Base-by-base conservation (phyloP, 805 yeast species). In the Candida coleopterorum region DNA sequence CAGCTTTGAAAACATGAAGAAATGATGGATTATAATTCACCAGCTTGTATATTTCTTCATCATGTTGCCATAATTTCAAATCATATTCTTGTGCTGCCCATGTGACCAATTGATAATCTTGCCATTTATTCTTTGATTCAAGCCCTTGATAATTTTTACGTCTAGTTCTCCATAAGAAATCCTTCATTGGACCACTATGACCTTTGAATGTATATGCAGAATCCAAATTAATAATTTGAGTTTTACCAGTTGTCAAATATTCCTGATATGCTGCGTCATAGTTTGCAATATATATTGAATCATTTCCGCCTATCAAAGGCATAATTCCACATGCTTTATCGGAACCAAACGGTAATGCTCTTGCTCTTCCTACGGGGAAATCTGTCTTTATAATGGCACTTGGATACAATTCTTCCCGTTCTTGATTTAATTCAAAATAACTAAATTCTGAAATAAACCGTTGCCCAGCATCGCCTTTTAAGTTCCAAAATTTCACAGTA, bases 1-100 rank as follows among this genome's bases (percentile, higher is more conserved):
- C 43, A 3, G 28, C 42, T 29, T 43, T 41, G 33, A 43, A 41
- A 3, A 43, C 44, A 18, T 36, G 27, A 16, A 35, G 29, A 36
- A 41, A 43, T 7, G 43, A 32, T 5, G 71, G 72, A 36, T 64
- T 58, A 37, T 66, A 65, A 39, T 62, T 64, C 18, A 64, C 69
- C 29, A 43, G 45, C 24, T 48, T 52, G 44, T 63, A 63, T 14
- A 67, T 41, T n/a, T 55, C 53, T n/a, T 60, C 62, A 34, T 57
- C 62, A 35, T 51, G 58, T 0, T 87, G 83, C 97, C 97, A 90
- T 32, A 89, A 60, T 42, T 89, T 69, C 40, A 93, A 63, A 52
- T 86, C 95, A 46, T 80, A 76, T 53, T 93, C 97, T 42, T 53
- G 63, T 35, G 85, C 79, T 1, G 95, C 81, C 97, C 97, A 90